Evolutionary conservation across 2,329 filamentous ascomycete genomes (phyloP), one percentile per base, ranked within the genome.

Genomic region (Esteya vermicola): DNA sequence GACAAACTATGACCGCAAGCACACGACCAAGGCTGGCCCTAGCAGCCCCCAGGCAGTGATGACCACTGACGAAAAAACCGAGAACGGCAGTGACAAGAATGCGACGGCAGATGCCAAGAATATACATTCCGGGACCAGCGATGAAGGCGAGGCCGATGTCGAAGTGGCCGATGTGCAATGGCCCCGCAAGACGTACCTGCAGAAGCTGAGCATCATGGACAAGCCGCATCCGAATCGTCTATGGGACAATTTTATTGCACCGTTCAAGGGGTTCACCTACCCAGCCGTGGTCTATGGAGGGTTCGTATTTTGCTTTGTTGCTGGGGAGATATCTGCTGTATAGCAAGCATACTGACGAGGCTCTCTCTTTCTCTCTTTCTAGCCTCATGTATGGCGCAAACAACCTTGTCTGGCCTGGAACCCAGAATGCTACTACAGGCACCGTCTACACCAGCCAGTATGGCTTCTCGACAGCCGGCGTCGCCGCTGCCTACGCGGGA

Each of bases 1-100:
- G 51, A 69, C 68, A 4, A 60, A 61, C 22, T 73, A 71, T 45
- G 51, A 61, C 30, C 46, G 44, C 23, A 34, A 39, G 23, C 42
- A 38, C 19, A 21, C 23, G 12, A 4, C 34, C 16, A 18, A 14
- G 4, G 26, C 26, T 3, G 26, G 13, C 7, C 14, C 20, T 9
- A 16, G 14, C 21, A 10, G n/a, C n/a, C n/a, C n/a, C n/a, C n/a
- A n/a, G n/a, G n/a, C n/a, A n/a, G n/a, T n/a, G n/a, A n/a, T 18
- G 13, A 22, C 26, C 33, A 21, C n/a, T 18, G n/a, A 23, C 23
- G 18, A 28, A 9, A 27, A 33, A 10, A 25, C 12, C 9, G 34
- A 19, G 3, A 16, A n/a, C n/a, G 22, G 22, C 21, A 27, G n/a
- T n/a, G n/a, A 22, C 21, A n/a, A 19, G 6, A 25, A 26, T 8